Conservation (phyloP, 2,329 filamentous ascomycete genomes). For the Trichoderma cornu-damae region DNA sequence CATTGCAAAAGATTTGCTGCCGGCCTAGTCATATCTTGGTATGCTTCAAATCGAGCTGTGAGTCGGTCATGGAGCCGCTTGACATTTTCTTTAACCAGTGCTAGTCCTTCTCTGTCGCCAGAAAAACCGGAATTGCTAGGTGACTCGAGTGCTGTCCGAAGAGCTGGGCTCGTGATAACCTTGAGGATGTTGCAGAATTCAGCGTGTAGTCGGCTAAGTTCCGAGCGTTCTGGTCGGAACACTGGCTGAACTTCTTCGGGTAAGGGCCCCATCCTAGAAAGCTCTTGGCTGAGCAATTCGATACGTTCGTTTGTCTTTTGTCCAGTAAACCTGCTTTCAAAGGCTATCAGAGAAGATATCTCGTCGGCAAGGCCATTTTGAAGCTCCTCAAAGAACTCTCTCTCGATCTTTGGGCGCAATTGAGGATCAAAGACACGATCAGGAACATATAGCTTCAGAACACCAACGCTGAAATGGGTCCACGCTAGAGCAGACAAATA, state of each 20-base stretch:
- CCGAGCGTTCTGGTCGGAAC: conserved; percentile 63
- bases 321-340: conserved; percentile 64
- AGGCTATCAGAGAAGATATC: conserved; percentile 56
- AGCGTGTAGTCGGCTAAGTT: conserved; percentile 68
- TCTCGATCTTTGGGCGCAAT: conserved; percentile 60
- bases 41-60: conserved; percentile 64
- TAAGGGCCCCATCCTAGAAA: conserved; percentile 59
- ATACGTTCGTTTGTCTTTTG: conserved; percentile 63
- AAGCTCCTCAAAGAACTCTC: conserved; percentile 52
- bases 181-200: conserved; percentile 76
- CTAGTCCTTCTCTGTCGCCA: conserved; percentile 37
- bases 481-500: conserved; percentile 55
- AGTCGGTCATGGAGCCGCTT: conserved; percentile 66
- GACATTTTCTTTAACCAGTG: conserved; percentile 53
- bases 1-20: conserved; percentile 74
- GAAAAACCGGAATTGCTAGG: neutral
- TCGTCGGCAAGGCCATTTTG: conserved; percentile 51
- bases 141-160: conserved; percentile 33
- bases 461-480: conserved; percentile 68
- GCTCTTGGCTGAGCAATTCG: conserved; percentile 56
- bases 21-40: conserved; percentile 78
- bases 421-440: conserved; percentile 82
- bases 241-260: conserved; percentile 61
- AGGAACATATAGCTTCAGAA: conserved; percentile 76
- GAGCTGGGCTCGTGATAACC: conserved; percentile 48